Evolutionary conservation across 2,329 filamentous ascomycete genomes (phyloP), one percentile per base, ranked within the genome.

Genomic region (Epichloe glyceriae): DNA sequence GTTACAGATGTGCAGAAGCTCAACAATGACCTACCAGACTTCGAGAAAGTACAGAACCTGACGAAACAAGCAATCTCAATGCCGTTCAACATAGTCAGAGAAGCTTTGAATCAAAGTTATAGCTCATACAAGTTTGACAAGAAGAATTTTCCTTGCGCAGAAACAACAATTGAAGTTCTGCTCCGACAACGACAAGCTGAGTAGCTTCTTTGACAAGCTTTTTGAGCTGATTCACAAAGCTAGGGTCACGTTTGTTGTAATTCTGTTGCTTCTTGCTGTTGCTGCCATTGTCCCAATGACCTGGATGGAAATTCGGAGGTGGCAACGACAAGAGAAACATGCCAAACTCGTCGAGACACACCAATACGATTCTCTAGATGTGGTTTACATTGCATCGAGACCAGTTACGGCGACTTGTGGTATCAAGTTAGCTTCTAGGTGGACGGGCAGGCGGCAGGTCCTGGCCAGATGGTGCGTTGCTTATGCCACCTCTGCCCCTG

Each of bases 161-260:
- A 95, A 95, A 70, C 78, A 94, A 66, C 72, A 81, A 38, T 73
- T 98, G 49, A 83, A 78, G 1, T 97, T 98, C 70, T 98, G 93
- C 72, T 88, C 88, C 41, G 81, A 88, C 62, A 88, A 93, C 68
- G 78, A 87, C 56, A 81, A 79, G 34, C 85, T 98, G 66, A 81
- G 83, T 61, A 74, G 82, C 56, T 97, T 97, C 72, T 98, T 98
- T 66, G 72, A 83, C 51, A 74, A 74, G 12, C 73, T 97, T 1
- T 79, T 80, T 47, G 69, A 79, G 26, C 73, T 88, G 43, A 79
- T 84, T n/a, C 69, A 75, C 50, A 76, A 78, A 19, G 86, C 86
- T 45, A 81, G 82, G 61, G 86, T 82, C 54, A 78, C 85, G 46
- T 89, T 94, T 62, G 77, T 95, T 49, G 82, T 77, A n/a, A 75